Evolutionary conservation across 2,329 filamentous ascomycete genomes (phyloP).

Genomic region (Orbilia oligospora): DNA sequence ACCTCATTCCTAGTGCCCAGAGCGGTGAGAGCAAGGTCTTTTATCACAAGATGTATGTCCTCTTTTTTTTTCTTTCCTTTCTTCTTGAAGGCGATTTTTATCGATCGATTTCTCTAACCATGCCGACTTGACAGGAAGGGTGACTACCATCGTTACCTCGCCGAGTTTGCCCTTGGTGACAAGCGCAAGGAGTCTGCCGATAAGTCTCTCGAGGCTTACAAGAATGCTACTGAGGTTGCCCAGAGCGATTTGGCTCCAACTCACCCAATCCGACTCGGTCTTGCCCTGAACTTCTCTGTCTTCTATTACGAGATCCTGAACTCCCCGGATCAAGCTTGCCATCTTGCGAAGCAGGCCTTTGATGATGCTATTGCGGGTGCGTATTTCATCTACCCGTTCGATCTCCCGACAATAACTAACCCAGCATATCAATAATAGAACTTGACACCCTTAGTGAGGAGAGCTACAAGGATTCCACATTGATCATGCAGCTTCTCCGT

Average conservation of each 20-base stretch:
- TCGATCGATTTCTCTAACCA: constrained; percentile 44
- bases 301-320: constrained; percentile 99
- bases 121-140: constrained; percentile 79
- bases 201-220: constrained; percentile 94
- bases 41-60: constrained; percentile 99
- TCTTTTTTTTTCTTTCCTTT: no score
- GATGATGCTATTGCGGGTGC: constrained; percentile 91
- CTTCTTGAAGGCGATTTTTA: background rate
- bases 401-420: constrained; percentile 52
- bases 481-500: constrained; percentile 99
- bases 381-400: constrained; percentile 9
- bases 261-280: constrained; percentile 96
- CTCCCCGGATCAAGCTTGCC: constrained; percentile 96
- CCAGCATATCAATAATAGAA: constrained; percentile 69
- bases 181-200: constrained; percentile 91
- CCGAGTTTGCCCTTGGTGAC: constrained; percentile 92
- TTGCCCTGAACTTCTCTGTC: constrained; percentile 98
- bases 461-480: constrained; percentile 97
- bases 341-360: constrained; percentile 98
- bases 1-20: constrained; percentile 94
- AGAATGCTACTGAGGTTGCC: constrained; percentile 98
- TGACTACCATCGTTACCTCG: constrained; percentile 95
- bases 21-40: constrained; percentile 99
- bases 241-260: constrained; percentile 98
- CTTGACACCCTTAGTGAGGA: constrained; percentile 98